Evolutionary conservation across 208 protist species (phyloP), one percentile per base, ranked within the genome.

Genomic region (Angomonas desouzai): DNA sequence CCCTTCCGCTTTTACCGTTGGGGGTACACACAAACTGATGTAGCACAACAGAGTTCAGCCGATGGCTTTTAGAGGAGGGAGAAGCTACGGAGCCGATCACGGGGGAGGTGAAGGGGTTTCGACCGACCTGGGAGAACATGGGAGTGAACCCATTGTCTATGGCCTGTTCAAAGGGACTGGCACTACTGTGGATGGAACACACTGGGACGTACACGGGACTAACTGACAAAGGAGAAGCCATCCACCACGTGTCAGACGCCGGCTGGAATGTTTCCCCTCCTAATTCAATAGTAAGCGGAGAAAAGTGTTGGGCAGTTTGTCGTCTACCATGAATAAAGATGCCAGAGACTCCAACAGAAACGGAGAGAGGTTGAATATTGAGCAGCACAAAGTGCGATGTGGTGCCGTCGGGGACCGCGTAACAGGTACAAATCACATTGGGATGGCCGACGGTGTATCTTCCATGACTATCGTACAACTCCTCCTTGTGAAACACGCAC

Each of bases 401-500:
- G 22, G 81, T 78, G 27, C 73, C 76, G 32, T 80, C 78, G 23
- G 61, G 16, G 2, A 83, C 55, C 2, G 75, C 68, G 60, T 93
- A 93, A 13, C 81, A 72, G 18, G 81, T 82, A 56, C 83, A 88
- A 20, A 88, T 70, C 9, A 76, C 85, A 7, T 70, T 74, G 0
- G 83, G 74, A 30, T 85, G 72, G 29, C 71, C 66, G 27, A 76
- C 71, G 20, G 74, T 75, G 68, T 81, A 89, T 25, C 81, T 73
- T 43, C 80, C 83, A 18, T 69, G 68, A 27, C 72, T 55, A 48
- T 87, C 81, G 27, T 77, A 74, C 38, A 88, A 66, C 28, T 90
- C 87, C 53, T 93, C 87, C 0, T 70, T 68, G 64, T 93, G 76
- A 48, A 93, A 93, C 1, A 93, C 83, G 56, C 83, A 89, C 4